Base-by-base conservation (phyloP, 1,139 yeast genomes). In the Nakaseomyces kungkrabaensis region DNA sequence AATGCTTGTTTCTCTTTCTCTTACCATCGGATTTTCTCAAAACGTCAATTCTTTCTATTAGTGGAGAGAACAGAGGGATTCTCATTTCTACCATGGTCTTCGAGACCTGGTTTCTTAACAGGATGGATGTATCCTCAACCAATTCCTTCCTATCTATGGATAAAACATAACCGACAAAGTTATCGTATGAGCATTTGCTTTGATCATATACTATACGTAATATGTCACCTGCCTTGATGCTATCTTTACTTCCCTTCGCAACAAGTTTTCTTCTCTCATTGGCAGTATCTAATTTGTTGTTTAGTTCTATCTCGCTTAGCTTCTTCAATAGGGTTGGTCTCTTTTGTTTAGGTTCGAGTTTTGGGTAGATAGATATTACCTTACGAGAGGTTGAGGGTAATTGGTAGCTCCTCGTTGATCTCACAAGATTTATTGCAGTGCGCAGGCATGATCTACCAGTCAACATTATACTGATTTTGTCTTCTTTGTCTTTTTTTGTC, bases 41-140 rank as follows among this genome's bases (percentile, higher is more conserved):
- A 37, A 86, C 67, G 67, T 89, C 96, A 51, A 89, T 74, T 67
- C 83, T 78, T 57, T 81, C 78, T 52, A 89, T 75, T 50, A 78
- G 74, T 26, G 96, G 96, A 56, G 83, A 85, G 72, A 76, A 89
- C 37, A 89, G 70, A 31, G 90, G 90, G 50, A 87, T 78, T 56
- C 92, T 74, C 56, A 83, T 71, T 64, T 89, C 97, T 47, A 87
- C 90, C 50, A 95, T 95, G 22, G 86, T 71, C 60, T 83, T 84
- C 54, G 82, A 76, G 59, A 86, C 73, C 65, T 83, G 86, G 66
- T 88, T 87, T 74, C 97, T 81, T 55, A 89, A 70, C 52, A 87
- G 72, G 29, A 89, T 69, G 56, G 85, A 83, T 29, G 92, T 77
- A 48, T 87, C 88, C 47, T 63, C 66, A 11, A 52, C 40, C 45